Evolutionary conservation across 2,329 filamentous ascomycete species (phyloP).

Genomic region (Fusarium lyarnte): DNA sequence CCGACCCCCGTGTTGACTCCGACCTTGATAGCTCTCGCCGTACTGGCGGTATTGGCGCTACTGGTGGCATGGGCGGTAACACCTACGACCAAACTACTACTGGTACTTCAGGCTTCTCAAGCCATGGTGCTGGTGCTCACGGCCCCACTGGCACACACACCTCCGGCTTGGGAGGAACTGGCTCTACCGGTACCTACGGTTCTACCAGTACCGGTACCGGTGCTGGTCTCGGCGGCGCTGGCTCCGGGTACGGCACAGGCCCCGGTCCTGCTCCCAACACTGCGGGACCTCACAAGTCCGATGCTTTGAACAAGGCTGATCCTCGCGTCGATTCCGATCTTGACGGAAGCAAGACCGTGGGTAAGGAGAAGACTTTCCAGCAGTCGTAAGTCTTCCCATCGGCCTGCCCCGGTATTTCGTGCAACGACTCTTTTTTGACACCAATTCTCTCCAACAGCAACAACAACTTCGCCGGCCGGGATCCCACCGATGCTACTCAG

Average conservation of each 20-base stretch:
- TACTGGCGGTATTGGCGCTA: no score
- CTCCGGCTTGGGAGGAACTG: not conserved
- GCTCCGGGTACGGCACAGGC: slow-evolving; percentile 3
- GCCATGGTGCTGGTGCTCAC: no score
- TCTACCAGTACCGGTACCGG: slow-evolving; percentile 7
- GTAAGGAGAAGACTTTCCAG: slow-evolving; percentile 60
- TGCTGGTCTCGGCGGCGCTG: slow-evolving; percentile 13
- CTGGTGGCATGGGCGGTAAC: no score
- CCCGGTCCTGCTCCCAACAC: slow-evolving; percentile 44
- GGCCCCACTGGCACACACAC: slow-evolving; percentile 2
- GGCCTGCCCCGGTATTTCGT: not conserved
- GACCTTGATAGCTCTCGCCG: no score
- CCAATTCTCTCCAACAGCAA: slow-evolving; percentile 17
- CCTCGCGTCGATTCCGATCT: slow-evolving; percentile 64
- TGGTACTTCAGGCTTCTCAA: no score
- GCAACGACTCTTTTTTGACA: slow-evolving; percentile 23
- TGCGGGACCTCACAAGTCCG: no score
- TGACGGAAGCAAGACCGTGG: slow-evolving; percentile 56
- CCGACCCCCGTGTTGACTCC: no score
- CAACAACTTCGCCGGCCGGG: slow-evolving; percentile 43
- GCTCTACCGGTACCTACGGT: slow-evolving; percentile 2
- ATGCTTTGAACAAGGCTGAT: no score
- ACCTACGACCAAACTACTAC: no score
- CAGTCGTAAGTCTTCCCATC: slow-evolving; percentile 48
- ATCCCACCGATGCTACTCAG: slow-evolving; percentile 66